A percentile compares a stretch with the other conserved stretches of the same genome.
Evolutionary conservation across 2,329 filamentous ascomycete genomes (phyloP).

Genomic region (Xylariaceae sp.): DNA sequence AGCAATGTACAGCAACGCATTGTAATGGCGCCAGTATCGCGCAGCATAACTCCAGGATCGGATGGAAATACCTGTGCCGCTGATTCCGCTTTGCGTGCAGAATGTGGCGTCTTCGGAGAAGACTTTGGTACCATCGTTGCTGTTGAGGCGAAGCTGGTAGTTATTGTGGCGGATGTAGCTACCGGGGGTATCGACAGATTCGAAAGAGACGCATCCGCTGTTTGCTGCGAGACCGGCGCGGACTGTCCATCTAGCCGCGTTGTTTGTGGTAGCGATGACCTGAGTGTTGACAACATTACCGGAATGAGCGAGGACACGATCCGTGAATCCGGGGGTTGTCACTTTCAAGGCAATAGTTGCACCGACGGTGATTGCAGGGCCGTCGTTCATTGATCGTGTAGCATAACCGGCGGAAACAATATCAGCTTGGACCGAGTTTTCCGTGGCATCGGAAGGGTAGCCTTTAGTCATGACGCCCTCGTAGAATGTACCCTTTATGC

Average conservation of each 20-base stretch:
- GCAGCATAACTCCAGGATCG: constrained; percentile 60
- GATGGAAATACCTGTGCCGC: constrained; percentile 47
- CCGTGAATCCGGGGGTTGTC: constrained; percentile 53
- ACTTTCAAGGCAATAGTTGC: constrained; percentile 49
- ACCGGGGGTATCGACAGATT: constrained; percentile 55
- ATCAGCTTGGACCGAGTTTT: constrained; percentile 56
- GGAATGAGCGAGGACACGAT: constrained; percentile 53
- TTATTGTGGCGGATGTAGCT: constrained; percentile 56
- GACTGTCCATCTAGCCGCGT: constrained; percentile 50
- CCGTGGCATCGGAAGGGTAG: constrained; percentile 57
- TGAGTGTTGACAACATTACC: constrained; percentile 51
- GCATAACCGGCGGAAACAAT: constrained; percentile 58
- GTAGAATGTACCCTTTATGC: constrained; percentile 64
- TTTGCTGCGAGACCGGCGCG: constrained; percentile 53
- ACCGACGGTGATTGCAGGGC: constrained; percentile 44
- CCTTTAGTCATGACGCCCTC: constrained; percentile 62
- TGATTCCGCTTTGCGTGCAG: constrained; percentile 52
- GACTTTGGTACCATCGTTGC: constrained; percentile 52
- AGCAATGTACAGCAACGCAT: constrained; percentile 33
- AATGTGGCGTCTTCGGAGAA: constrained; percentile 63
- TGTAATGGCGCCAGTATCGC: constrained; percentile 54
- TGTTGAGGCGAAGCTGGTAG: constrained; percentile 48
- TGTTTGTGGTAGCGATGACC: constrained; percentile 50
- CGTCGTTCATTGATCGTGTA: constrained; percentile 38
- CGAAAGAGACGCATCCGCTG: constrained; percentile 57